These are phyloP conservation scores for Sugiyamaella qingdaonensis DNA, from an alignment of 805 yeast genomes.

Conservation along the genomic window DNA sequence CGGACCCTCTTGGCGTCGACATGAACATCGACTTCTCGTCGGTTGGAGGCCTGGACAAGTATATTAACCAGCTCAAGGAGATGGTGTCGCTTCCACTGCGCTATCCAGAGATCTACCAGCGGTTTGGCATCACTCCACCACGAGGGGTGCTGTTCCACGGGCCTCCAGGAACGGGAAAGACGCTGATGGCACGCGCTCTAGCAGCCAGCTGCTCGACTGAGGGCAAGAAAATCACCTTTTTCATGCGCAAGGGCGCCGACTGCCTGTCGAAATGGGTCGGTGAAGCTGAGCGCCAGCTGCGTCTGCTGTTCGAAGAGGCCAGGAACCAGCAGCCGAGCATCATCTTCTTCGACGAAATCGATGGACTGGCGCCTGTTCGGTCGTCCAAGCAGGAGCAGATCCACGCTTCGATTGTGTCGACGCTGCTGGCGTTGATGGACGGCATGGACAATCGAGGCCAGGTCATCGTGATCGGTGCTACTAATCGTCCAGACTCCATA, in stretches of 20 bases:
- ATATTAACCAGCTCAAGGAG: conserved; percentile 88
- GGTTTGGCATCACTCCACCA: conserved; percentile 90
- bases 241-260: conserved; percentile 98
- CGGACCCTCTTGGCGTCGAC: conserved; percentile 90
- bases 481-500: conserved; percentile 96
- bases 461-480: conserved; percentile 96
- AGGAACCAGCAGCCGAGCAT: conserved; percentile 93
- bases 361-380: conserved; percentile 96
- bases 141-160: conserved; percentile 97
- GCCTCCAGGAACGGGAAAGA: conserved; percentile 99
- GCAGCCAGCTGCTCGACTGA: conserved; percentile 92
- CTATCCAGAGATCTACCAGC: conserved; percentile 89
- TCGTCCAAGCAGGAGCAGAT: conserved; percentile 97
- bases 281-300: conserved; percentile 92
- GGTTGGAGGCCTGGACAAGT: conserved; percentile 88
- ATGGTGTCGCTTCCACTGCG: conserved; percentile 92
- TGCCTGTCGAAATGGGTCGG: conserved; percentile 98
- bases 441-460: conserved; percentile 99
- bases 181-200: conserved; percentile 93
- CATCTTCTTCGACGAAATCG: conserved; percentile 96
- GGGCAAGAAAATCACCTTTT: conserved; percentile 83
- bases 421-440: conserved; percentile 92
- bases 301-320: conserved; percentile 92
- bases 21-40: conserved; percentile 79
- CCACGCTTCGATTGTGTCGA: conserved; percentile 95